Evolutionary conservation across 2,329 filamentous ascomycete genomes (phyloP), one percentile per base, ranked within the genome.

Genomic region (Cordyceps tenuipes): DNA sequence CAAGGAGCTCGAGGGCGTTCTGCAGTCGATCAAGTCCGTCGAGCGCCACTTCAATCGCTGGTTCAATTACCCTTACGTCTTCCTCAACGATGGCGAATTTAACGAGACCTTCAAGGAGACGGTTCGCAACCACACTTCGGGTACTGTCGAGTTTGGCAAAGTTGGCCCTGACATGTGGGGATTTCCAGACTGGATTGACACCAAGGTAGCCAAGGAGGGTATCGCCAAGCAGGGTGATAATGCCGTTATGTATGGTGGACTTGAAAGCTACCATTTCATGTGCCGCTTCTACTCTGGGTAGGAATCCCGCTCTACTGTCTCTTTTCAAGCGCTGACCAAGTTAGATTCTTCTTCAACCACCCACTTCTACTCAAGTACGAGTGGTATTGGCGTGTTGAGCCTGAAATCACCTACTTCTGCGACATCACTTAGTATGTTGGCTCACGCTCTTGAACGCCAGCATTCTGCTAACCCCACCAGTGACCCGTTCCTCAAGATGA

Each of bases 361-460:
- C 89, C 92, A 64, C 83, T 97, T 39, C 83, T 99, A 50, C 84
- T 89, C 71, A 97, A 97, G 75, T 99, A 97, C 76, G 91, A 97
- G 71, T 99, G 94, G 94, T 99, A 99, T 79, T 99, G 94, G 94
- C 91, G 94, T 64, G 80, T 99, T 68, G 94, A 99, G 81, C 94
- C 94, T 65, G 94, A 99, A 76, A 97, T 99, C 83, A 97, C 93
- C 78, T 99, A 97, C 78, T 99, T 99, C 78, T 99, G 94, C 75
- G 94, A 99, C 72, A 97, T 99, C 67, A 99, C 94, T 65, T 99
- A 99, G 90, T 93, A 85, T 48, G 69, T 66, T 39, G 26, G 13
- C 50, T 9, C 21, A 13, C 17, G 10, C 13, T 7, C 19, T 17
- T 17, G 29, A 29, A 17, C 43, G 7, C 21, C 5, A 17, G 26